phyloP scores from a whole-genome alignment of 192 early-diverging fungal species.

The Rhizophagus prolifer region DNA sequence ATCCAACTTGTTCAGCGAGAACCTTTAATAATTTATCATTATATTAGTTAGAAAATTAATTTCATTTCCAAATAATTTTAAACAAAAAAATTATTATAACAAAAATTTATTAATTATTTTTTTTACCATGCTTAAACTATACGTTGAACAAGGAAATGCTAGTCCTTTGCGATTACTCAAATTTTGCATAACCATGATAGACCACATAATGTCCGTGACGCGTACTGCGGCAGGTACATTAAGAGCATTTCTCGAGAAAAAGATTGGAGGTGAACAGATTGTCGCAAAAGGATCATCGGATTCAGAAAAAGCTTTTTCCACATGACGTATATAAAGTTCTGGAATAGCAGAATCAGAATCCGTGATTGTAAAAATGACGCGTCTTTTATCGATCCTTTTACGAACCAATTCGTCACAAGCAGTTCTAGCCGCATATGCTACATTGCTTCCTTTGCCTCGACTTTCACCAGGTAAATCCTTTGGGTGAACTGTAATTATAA shows the following conservation, averaged over 20 bases:
- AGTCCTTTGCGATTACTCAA: conserved; percentile 57
- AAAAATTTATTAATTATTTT: background rate
- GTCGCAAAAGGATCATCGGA: conserved; percentile 47
- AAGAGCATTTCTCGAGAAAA: conserved; percentile 60
- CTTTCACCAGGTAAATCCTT: conserved; percentile 63
- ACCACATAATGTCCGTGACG: conserved; percentile 75
- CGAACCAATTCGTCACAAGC: conserved; percentile 35
- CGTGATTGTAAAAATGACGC: conserved; percentile 67
- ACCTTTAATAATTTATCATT: conserved; percentile 27
- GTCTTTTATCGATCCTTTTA: conserved; percentile 46
- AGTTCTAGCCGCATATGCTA: conserved; percentile 60
- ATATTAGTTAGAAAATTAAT: background rate
- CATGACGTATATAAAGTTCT: conserved; percentile 64
- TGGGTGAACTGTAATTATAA: conserved; percentile 72
- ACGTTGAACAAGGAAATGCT: conserved; percentile 75
- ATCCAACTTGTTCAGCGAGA: conserved; percentile 64
- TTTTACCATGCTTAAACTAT: conserved; percentile 66
- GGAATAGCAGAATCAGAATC: conserved; percentile 75
- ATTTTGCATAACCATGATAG: conserved; percentile 72
- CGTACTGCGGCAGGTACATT: conserved; percentile 72
- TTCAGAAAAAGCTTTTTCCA: conserved; percentile 40
- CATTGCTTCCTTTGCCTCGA: conserved; percentile 73
- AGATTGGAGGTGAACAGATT: conserved; percentile 50
- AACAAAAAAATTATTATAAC: background rate
- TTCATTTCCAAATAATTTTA: background rate